Conservation (phyloP, 306 rosid species). For the Canavalia gladiata region DNA sequence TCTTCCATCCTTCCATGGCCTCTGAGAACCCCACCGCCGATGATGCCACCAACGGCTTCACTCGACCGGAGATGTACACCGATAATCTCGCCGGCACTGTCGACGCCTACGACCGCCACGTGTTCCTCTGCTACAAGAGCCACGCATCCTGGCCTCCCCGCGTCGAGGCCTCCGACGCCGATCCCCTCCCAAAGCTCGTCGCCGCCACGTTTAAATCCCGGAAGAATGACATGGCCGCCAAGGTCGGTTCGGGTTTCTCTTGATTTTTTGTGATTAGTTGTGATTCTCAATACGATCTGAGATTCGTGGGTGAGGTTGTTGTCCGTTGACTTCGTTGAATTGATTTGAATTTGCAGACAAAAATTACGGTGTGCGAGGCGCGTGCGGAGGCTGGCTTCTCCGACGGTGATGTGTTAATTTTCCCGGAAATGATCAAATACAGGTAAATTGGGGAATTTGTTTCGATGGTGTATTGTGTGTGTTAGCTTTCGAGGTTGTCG, state of each 20-base stretch:
- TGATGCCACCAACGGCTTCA: constrained; percentile 70
- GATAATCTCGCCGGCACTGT: constrained; percentile 73
- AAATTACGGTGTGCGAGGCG: constrained; percentile 75
- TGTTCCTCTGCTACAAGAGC: constrained; percentile 79
- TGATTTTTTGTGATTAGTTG: not conserved
- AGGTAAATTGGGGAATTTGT: constrained; percentile 51
- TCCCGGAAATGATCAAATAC: constrained; percentile 84
- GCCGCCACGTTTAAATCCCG: constrained; percentile 63
- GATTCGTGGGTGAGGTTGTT: not conserved
- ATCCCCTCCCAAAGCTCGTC: constrained; percentile 73
- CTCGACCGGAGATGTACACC: constrained; percentile 77
- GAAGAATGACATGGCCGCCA: constrained; percentile 60
- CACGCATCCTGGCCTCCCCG: constrained; percentile 73
- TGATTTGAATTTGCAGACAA: constrained; percentile 63
- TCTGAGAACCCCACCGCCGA: constrained; percentile 54
- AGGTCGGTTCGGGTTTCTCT: constrained; percentile 48
- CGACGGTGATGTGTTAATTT: constrained; percentile 78
- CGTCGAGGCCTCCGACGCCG: constrained; percentile 71
- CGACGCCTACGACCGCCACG: constrained; percentile 83
- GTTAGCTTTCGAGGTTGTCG: not conserved
- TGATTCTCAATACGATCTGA: constrained; percentile 6
- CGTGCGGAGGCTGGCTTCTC: constrained; percentile 66
- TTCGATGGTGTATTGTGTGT: not conserved
- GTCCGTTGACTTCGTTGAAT: constrained; percentile 23
- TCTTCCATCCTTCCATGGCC: constrained; percentile 49